Evolutionary conservation across 768 basidiomycete genomes (phyloP).

Genomic region (Lactarius pseudohatsudake): DNA sequence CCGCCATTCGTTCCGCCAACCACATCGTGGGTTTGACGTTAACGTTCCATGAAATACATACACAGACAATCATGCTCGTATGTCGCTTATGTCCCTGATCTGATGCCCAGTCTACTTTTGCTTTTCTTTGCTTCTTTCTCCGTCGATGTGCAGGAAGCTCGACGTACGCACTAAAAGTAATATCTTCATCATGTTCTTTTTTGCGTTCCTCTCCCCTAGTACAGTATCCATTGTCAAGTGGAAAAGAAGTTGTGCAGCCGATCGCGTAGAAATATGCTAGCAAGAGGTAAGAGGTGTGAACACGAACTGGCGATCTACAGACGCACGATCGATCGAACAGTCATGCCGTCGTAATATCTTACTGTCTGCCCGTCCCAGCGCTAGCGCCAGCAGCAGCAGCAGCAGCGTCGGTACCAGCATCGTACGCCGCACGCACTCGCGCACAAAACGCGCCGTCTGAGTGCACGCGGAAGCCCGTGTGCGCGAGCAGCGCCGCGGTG

Average conservation of each 20-base stretch:
- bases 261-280: neutral
- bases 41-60: no score
- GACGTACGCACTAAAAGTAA: constrained; percentile 1
- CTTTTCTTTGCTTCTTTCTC: neutral
- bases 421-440: constrained; percentile 25
- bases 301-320: neutral
- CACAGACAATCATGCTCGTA: neutral
- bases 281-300: neutral
- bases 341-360: neutral
- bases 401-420: neutral
- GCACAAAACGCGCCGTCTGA: constrained; percentile 23
- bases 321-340: neutral
- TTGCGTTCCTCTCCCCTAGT: neutral
- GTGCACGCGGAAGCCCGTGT: constrained; percentile 26
- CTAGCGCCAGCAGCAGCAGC: neutral
- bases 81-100: neutral
- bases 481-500: constrained; percentile 24
- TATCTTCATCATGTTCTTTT: neutral
- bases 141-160: neutral
- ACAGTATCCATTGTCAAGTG: neutral
- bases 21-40: no score
- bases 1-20: neutral
- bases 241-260: no score
- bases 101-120: neutral
- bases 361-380: neutral